phyloP scores from a whole-genome alignment of 768 basidiomycete species.

The Suillus americanus region DNA sequence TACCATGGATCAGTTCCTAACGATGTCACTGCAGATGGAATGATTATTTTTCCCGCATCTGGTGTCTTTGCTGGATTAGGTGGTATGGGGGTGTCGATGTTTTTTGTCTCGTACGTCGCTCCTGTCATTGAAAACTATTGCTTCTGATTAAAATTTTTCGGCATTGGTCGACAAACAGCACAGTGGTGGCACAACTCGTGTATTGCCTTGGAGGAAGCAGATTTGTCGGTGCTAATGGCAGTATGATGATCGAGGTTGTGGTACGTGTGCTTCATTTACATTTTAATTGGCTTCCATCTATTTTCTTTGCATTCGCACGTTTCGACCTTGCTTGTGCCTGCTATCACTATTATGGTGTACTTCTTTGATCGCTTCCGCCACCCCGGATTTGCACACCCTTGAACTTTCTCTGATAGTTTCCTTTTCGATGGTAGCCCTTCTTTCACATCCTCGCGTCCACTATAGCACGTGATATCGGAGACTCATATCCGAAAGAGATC shows the following conservation, averaged over 20 bases:
- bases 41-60: slow-evolving; percentile 91
- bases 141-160: background rate
- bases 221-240: slow-evolving; percentile 88
- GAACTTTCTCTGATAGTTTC: slow-evolving; percentile 4
- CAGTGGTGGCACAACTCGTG: slow-evolving; percentile 78
- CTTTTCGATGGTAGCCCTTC: slow-evolving; percentile 63
- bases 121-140: background rate
- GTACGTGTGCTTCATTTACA: slow-evolving; percentile 45
- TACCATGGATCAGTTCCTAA: background rate
- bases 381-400: slow-evolving; percentile 2
- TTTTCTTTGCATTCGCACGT: background rate
- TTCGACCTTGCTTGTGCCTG: slow-evolving; percentile 5
- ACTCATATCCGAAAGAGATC: slow-evolving; percentile 64
- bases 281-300: background rate
- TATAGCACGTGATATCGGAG: slow-evolving; percentile 72
- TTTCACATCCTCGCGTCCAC: slow-evolving; percentile 87
- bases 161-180: slow-evolving; percentile 35
- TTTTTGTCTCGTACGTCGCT: slow-evolving; percentile 72
- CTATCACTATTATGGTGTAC: background rate
- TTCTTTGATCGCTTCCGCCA: background rate
- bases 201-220: slow-evolving; percentile 87
- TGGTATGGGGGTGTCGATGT: slow-evolving; percentile 92
- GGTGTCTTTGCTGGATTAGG: slow-evolving; percentile 81
- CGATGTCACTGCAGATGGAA: slow-evolving; percentile 60
- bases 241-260: slow-evolving; percentile 99